Evolutionary conservation across 768 basidiomycete species (phyloP).

Genomic region (Lyophyllum shimeji): DNA sequence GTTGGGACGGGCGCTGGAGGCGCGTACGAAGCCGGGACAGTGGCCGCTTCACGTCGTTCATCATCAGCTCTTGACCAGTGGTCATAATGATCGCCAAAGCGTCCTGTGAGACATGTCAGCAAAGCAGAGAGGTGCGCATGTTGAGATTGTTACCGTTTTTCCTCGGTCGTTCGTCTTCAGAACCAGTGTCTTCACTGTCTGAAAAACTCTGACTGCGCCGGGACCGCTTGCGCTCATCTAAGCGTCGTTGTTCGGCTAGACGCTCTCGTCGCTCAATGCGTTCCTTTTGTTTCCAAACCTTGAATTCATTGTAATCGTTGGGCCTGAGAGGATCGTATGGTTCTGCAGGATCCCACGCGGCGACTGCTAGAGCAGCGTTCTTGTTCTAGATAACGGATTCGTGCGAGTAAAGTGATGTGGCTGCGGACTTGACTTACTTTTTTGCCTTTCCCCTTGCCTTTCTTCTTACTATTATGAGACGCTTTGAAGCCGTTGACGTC

Average conservation of each 20-base stretch:
- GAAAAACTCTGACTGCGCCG: conserved; percentile 62
- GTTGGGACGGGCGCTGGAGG: conserved; percentile 41
- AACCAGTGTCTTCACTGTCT: conserved; percentile 60
- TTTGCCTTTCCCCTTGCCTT: conserved; percentile 56
- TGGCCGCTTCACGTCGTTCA: conserved; percentile 26
- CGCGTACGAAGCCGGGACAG: conserved; percentile 25
- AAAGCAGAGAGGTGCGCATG: not conserved
- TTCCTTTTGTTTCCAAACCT: conserved; percentile 74
- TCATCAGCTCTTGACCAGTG: conserved; percentile 58
- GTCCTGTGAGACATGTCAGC: conserved; percentile 30
- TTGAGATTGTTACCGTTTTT: conserved; percentile 56
- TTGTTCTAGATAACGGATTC: conserved; percentile 50
- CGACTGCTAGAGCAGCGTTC: conserved; percentile 44
- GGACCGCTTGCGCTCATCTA: conserved; percentile 56
- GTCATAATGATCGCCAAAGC: conserved; percentile 51
- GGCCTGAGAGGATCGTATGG: conserved; percentile 80
- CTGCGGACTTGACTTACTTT: conserved; percentile 47
- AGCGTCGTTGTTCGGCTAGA: conserved; percentile 56
- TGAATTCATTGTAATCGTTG: conserved; percentile 89
- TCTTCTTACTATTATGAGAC: conserved; percentile 54
- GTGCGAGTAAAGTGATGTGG: conserved; percentile 1
- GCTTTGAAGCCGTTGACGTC: conserved; percentile 83
- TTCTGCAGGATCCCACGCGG: conserved; percentile 77
- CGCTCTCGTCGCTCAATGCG: conserved; percentile 73
- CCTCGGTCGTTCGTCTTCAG: conserved; percentile 65